These are phyloP conservation scores for Hymenoscyphus albidus DNA, from an alignment of 2,329 filamentous ascomycete species.

Conservation along the genomic window DNA sequence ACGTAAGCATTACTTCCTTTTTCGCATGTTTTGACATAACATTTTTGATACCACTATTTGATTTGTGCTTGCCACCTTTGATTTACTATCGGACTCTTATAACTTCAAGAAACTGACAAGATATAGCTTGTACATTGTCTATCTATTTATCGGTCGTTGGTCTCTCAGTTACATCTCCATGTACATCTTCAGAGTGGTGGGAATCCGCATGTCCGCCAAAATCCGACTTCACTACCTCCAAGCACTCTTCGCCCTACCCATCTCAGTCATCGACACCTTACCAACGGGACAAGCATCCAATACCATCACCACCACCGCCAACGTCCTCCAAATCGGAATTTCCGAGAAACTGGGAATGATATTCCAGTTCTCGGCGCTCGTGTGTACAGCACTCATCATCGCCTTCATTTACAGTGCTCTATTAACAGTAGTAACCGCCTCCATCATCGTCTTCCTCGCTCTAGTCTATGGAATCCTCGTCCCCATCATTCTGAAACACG, in stretches of 20 bases:
- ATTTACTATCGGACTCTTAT: neutral
- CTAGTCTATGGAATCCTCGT: slow-evolving; percentile 47
- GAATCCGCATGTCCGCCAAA: slow-evolving; percentile 57
- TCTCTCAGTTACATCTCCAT: slow-evolving; percentile 59
- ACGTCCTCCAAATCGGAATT: slow-evolving; percentile 61
- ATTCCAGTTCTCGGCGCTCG: slow-evolving; percentile 51
- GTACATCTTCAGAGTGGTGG: slow-evolving; percentile 58
- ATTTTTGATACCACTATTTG: neutral
- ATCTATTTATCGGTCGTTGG: slow-evolving; percentile 66
- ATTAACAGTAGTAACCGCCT: slow-evolving; percentile 55
- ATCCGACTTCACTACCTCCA: slow-evolving; percentile 62
- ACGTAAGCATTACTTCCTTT: slow-evolving; percentile 36
- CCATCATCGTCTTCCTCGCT: slow-evolving; percentile 53
- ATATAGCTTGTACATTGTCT: slow-evolving; percentile 61
- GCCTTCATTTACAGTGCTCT: slow-evolving; percentile 57
- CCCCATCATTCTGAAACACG: slow-evolving; percentile 52
- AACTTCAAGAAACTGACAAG: neutral
- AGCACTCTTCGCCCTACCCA: slow-evolving; percentile 59
- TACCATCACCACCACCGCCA: slow-evolving; percentile 60
- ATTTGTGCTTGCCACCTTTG: neutral
- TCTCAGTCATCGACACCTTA: slow-evolving; percentile 65
- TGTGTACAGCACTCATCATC: slow-evolving; percentile 50
- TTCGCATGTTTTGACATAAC: neutral
- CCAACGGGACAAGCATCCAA: slow-evolving; percentile 41
- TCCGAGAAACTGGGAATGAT: slow-evolving; percentile 60